Evolutionary conservation across 2,329 filamentous ascomycete genomes (phyloP), one percentile per base, ranked within the genome.

Genomic region (Dactylellina parvicollis): DNA sequence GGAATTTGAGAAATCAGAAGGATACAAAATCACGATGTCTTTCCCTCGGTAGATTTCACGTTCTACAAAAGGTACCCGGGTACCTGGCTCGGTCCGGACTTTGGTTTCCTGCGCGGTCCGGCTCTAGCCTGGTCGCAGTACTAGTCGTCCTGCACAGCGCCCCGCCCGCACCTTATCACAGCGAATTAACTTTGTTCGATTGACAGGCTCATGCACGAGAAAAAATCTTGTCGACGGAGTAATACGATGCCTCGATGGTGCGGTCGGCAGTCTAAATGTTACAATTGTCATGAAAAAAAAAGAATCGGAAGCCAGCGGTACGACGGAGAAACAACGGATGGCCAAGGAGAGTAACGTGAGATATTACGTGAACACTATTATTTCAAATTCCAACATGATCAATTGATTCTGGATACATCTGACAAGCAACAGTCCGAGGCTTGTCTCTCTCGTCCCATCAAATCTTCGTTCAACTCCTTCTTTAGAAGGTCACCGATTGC

Each of bases 61-160:
- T 38, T 36, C 14, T 54, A 14, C 4, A 24, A 36, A 7, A 4
- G 9, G 14, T 16, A 16, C n/a, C n/a, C 18, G 47, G 24, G 47
- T 30, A n/a, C 26, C 47, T 22, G 30, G 32, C 49, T 14, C 32
- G 49, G 49, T 24, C 30, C 49, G 49, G 32, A 38, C 34, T n/a
- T 54, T 32, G 49, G 30, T 38, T 36, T 36, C 32, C 49, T 54
- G 26, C 28, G 49, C 32, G 12, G 32, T 36, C 49, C 49, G 30
- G 49, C 30, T 38, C 24, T 14, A 54, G 32, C 49, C 49, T 54
- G 30, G 49, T 38, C n/a, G 49, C 49, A 38, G 5, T 30, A 24
- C n/a, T n/a, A n/a, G n/a, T n/a, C n/a, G n/a, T 38, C 16, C 34
- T 54, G 49, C 49, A 54, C 16, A 3, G 7, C 32, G 30, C 49